Base-by-base conservation (phyloP, 306 rosid genomes). In the Urtica urens region DNA sequence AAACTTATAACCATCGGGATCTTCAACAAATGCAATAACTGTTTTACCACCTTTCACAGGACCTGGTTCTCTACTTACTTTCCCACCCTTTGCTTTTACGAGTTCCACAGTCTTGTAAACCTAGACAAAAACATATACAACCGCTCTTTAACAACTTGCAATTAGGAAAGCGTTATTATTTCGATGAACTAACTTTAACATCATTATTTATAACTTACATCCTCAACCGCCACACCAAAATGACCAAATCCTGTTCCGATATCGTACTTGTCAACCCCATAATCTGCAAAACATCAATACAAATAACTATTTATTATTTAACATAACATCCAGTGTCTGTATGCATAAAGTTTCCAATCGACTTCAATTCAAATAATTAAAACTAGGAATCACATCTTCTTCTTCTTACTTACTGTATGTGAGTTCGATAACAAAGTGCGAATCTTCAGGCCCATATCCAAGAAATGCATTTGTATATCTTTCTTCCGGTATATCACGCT, bases 1-100 rank as follows among this genome's bases (percentile, higher is more conserved):
- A 50, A 92, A 80, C 65, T 78, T 60, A 60, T 85, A 92, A 62
- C 99, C 99, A 79, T 85, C 96, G 14, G 95, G 94, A 74, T 92
- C 99, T 71, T 92, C 96, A 58, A 85, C 53, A 63, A 64, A 80
- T 34, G 96, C 99, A 60, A 71, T 48, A 23, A 66, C 67, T 3
- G 94, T 57, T 26, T 51, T 68, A 29, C 93, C 78, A 53, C 83
- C 99, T 68, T 85, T 72, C 58, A 77, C 75, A 29, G 75, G 99
- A 73, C 78, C 76, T 51, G 94, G 86, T 59, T 85, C 96, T 60
- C 81, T 67, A 31, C 74, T 79, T 60, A 85, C 74, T 69, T 82
- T 85, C 23, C 96, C 96, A 40, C 94, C 96, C 75, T 82, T 92
- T n/a, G 79, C 87, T 65, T 76, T 86, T 45, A 82, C 60, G 13